Base-by-base conservation (phyloP, 2,329 filamentous ascomycete genomes). In the Arthrobotrys megalospora region DNA sequence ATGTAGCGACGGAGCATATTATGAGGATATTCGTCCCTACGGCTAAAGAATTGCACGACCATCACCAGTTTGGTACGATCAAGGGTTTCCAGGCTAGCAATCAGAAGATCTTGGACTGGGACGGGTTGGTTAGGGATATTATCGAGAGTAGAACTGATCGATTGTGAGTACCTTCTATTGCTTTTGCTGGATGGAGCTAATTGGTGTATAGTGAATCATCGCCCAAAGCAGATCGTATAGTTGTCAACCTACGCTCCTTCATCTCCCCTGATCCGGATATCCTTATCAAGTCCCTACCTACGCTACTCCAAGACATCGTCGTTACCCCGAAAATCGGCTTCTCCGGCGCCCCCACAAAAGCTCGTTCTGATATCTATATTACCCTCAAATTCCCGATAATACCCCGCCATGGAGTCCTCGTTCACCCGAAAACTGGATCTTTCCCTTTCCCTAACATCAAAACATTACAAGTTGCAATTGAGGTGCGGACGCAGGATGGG, bases 331-430 rank as follows among this genome's bases (percentile, higher is more conserved):
- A 96, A 83, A 94, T 98, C 84, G 96, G 94, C 1, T 98, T 99
- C 83, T 93, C 95, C 2, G 94, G 94, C 11, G 94, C 94, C 1
- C 95, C 96, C 0, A 94, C 92, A 0, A 94, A 93, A 83, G 88
- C 92, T 14, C 88, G 96, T 81, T 97, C 94, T 10, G 96, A 99
- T 83, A 98, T 99, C 63, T 99, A 99, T 83, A 85, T 99, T 52
- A 97, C 94, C 0, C 85, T 99, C 58, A 90, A 90, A 73, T 91
- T 93, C 80, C 92, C 93, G 0, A 87, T 91, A n/a, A 86, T 99
- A 24, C 91, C 91, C 16, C 90, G 90, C 72, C 88, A 89, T 80
- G 88, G 89, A 10, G 86, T 89, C 47, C 84, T 91, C 21, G 88
- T 89, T 7, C 90, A 92, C 82, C 90, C 90, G 0, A 93, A 97